Percentiles rank a stretch among this genome's conserved stretches.
Evolutionary conservation across 495 filamentous ascomycete genomes (phyloP).

Genomic region (Penicillium canariense): DNA sequence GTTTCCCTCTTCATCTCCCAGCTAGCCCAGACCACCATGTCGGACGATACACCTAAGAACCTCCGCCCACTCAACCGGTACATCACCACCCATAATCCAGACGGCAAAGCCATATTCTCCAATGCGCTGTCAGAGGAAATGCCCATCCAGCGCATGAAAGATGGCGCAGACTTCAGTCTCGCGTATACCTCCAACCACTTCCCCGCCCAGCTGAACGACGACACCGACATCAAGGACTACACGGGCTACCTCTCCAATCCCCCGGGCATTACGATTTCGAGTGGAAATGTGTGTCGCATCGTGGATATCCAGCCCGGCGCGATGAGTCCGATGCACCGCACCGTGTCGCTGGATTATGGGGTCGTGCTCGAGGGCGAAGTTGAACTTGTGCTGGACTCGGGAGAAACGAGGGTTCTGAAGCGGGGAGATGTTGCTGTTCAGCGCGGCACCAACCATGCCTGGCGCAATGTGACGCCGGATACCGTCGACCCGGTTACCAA

Average conservation of each 20-base stretch:
- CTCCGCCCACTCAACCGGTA: slow-evolving; percentile 37
- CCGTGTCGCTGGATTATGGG: slow-evolving; percentile 69
- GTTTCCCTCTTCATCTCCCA: neutral
- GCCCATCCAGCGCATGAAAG: slow-evolving; percentile 22
- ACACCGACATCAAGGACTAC: slow-evolving; percentile 46
- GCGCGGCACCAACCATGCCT: slow-evolving; percentile 48
- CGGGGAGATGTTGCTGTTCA: slow-evolving; percentile 70
- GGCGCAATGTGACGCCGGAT: slow-evolving; percentile 37
- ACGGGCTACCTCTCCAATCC: slow-evolving; percentile 35
- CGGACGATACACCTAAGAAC: slow-evolving; percentile 19
- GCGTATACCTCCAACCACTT: slow-evolving; percentile 52
- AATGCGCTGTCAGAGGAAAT: slow-evolving; percentile 21
- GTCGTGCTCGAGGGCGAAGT: slow-evolving; percentile 70
- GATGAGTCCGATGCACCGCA: slow-evolving; percentile 68
- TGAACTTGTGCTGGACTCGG: slow-evolving; percentile 69
- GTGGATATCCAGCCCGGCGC: slow-evolving; percentile 62
- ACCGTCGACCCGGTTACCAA: slow-evolving; percentile 14
- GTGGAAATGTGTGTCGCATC: slow-evolving; percentile 50
- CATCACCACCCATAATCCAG: slow-evolving; percentile 39
- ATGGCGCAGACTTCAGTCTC: slow-evolving; percentile 31
- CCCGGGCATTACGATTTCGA: slow-evolving; percentile 49
- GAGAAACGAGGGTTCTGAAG: slow-evolving; percentile 58
- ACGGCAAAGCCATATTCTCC: slow-evolving; percentile 36
- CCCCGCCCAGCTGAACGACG: slow-evolving; percentile 50
- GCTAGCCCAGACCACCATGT: slow-evolving; percentile 12